Base-by-base conservation (phyloP, 116 monocot species). In the Trichopus zeylanicus region DNA sequence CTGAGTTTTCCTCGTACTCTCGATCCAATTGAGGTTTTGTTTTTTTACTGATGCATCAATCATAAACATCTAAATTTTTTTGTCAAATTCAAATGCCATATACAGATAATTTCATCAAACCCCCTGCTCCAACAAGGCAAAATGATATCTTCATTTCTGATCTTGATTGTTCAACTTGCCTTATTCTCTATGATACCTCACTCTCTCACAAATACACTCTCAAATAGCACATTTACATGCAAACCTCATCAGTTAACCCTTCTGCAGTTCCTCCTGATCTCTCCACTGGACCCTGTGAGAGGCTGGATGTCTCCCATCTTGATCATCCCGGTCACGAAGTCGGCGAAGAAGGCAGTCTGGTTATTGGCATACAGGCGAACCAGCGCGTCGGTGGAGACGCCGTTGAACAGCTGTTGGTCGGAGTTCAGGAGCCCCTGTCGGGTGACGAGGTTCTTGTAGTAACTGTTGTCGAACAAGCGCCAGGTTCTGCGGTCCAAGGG, bases 231-330 rank as follows among this genome's bases (percentile, higher is more conserved):
- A n/a, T n/a, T n/a, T n/a, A n/a, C n/a, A n/a, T n/a, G n/a, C n/a
- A n/a, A n/a, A n/a, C n/a, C n/a, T n/a, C n/a, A 12, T 71, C 33
- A 83, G 48, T 83, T 83, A 1, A 65, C 30, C 58, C 27, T 64
- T 62, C 83, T 74, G 65, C 83, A 83, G 39, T 75, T 69, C 64
- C 54, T 74, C 30, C 83, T 71, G 56, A 83, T 62, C 71, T 83
- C 75, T 0, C 83, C 83, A 5, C 27, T 60, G 24, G 75, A 35
- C 1, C 75, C 75, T 3, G 78, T 78, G 13, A 83, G 71, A 16
- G 83, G 83, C 18, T 59, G 69, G 55, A 83, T 75, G 13, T 75
- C 60, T n/a, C 75, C 72, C 78, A 83, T 78, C 75, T 75, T 78
- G 39, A 72, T 69, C 71, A 78, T 78, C 7, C 78, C 67, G 1